Evolutionary conservation across 306 rosid genomes (phyloP).

Genomic region (Senna siamea): DNA sequence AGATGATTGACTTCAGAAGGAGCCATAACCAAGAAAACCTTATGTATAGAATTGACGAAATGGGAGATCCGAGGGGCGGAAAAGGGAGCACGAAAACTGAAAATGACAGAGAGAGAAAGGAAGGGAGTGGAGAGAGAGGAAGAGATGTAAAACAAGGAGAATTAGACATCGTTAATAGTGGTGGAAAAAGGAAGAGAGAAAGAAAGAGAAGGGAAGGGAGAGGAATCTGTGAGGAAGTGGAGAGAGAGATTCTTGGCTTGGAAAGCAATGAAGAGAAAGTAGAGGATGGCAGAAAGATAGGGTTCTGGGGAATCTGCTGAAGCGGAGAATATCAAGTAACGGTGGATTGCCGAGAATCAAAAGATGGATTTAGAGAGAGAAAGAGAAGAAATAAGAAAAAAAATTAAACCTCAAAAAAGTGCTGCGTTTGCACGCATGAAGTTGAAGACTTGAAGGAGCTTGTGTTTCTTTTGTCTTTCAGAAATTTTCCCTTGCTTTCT

Average conservation of each 20-base stretch:
- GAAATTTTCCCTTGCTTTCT: slow-evolving; percentile 10
- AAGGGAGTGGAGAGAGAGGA: slow-evolving; percentile 41
- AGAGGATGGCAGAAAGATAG: slow-evolving; percentile 45
- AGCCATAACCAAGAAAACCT: slow-evolving; percentile 49
- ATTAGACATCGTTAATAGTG: slow-evolving; percentile 61
- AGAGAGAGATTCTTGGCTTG: slow-evolving; percentile 89
- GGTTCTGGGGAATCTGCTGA: slow-evolving; percentile 77
- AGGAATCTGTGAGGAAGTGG: slow-evolving; percentile 65
- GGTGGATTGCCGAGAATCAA: slow-evolving; percentile 61
- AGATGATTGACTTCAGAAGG: slow-evolving; percentile 74
- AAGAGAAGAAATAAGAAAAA: background rate
- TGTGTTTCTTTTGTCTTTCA: background rate
- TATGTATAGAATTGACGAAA: slow-evolving; percentile 42
- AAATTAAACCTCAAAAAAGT: background rate
- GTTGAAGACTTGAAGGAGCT: slow-evolving; percentile 15
- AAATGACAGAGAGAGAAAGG: slow-evolving; percentile 48
- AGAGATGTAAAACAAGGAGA: slow-evolving; percentile 47
- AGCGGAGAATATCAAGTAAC: slow-evolving; percentile 64
- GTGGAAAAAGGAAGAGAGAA: slow-evolving; percentile 42
- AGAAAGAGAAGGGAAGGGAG: slow-evolving; percentile 35
- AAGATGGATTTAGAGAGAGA: slow-evolving; percentile 46
- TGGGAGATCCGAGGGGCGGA: slow-evolving; percentile 28
- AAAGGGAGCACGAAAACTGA: slow-evolving; percentile 42
- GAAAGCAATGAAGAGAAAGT: slow-evolving; percentile 73
- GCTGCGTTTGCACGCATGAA: slow-evolving; percentile 52